Evolutionary conservation across 2,329 filamentous ascomycete genomes (phyloP).

Genomic region (Rhinocladiella mackenziei): DNA sequence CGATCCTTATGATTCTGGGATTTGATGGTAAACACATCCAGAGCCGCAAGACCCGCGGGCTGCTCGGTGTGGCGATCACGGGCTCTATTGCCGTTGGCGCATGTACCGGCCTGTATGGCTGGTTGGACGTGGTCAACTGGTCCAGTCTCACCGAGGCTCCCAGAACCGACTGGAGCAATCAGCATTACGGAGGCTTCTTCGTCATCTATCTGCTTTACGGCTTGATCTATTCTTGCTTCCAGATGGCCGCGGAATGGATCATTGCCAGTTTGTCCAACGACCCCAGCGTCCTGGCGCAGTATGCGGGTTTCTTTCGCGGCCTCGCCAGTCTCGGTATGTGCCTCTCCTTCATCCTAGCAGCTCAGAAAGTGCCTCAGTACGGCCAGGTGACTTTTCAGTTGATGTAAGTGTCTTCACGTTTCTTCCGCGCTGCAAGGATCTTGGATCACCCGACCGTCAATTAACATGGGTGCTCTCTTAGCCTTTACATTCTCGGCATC

Average conservation of each 20-base stretch:
- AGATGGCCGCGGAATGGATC: slow-evolving; percentile 12
- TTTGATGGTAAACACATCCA: slow-evolving; percentile 29
- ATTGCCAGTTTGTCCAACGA: slow-evolving; percentile 21
- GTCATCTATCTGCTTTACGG: slow-evolving; percentile 9
- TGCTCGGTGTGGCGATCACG: slow-evolving; percentile 11
- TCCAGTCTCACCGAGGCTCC: slow-evolving; percentile 2
- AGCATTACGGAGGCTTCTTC: slow-evolving; percentile 1
- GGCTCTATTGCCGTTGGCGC: slow-evolving; percentile 9
- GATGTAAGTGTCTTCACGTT: too few species aligned
- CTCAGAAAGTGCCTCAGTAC: slow-evolving; percentile 13
- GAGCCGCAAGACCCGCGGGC: slow-evolving; percentile 6
- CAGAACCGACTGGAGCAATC: slow-evolving; percentile 8
- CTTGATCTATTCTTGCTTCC: slow-evolving; percentile 13
- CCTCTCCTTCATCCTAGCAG: slow-evolving; percentile 23
- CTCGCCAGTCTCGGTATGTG: slow-evolving; percentile 17
- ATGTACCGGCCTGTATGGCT: slow-evolving; percentile 8
- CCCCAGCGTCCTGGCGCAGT: slow-evolving; percentile 12
- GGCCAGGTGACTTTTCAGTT: slow-evolving; percentile 20
- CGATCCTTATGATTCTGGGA: slow-evolving; percentile 24
- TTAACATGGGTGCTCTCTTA: too few species aligned
- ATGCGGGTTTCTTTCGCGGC: slow-evolving; percentile 20
- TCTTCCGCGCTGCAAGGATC: too few species aligned
- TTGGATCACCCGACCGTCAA: too few species aligned
- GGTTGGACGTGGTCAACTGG: slow-evolving; percentile 9
- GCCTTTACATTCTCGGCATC: background rate